Base-by-base conservation (phyloP, 1,139 yeast species). In the Magnusiomyces fungicola region DNA sequence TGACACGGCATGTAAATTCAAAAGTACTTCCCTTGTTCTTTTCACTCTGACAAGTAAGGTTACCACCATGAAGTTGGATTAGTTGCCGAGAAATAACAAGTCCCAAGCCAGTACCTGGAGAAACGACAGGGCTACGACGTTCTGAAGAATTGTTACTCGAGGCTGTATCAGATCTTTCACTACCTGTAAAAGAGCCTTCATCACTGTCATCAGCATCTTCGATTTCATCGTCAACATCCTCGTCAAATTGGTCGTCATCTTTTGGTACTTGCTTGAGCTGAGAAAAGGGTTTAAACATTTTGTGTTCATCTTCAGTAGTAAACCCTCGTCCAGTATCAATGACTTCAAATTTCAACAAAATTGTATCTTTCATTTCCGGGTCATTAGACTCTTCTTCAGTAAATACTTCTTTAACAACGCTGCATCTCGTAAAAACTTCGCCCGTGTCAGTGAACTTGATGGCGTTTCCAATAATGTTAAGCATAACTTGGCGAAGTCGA, bases 241-340 rank as follows among this genome's bases (percentile, higher is more conserved):
- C 30, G 29, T 50, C 46, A 43, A 43, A 48, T 2, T 59, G 53
- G 9, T 56, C 61, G 62, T 87, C 95, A 46, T 27, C 30, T 27
- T 27, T 27, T 27, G 30, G 30, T 27, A 27, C 30, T 1, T 45
- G 25, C 42, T 47, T 46, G 22, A 96, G 95, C 68, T 89, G 97
- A 32, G 88, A 86, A 69, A 88, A 89, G 2, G 97, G 96, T 61
- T 88, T 95, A 68, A 89, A 89, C 43, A 89, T 94, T 51, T 87
- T 69, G 12, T 82, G 80, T 24, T 64, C 63, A 50, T 65, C 69
- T 32, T 61, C 67, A 23, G 58, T 57, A 49, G 84, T 92, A 53
- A 89, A 89, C 55, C 97, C 97, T 1, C 96, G 84, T 4, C 97
- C 97, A 0, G 96, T 87, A 64, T 89, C 97, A 43, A 76, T 76